Conservation (phyloP, 257 asterid species). For the Lycium ferocissimum region DNA sequence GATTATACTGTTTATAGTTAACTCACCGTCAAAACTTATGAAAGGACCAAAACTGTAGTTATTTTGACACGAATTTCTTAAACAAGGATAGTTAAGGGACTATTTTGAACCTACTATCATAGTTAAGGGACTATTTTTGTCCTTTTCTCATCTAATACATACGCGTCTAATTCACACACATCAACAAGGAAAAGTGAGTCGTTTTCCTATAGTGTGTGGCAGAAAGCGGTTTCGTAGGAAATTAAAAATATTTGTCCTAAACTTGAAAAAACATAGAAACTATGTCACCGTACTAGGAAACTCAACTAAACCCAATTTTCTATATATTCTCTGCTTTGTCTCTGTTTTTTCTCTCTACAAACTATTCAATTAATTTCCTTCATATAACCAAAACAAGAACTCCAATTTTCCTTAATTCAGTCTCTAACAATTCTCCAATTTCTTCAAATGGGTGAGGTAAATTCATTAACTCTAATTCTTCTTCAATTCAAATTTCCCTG, state of each 20-base stretch:
- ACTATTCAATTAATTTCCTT: constrained; percentile 31
- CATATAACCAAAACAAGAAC: too few relatives aligned
- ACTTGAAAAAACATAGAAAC: not conserved
- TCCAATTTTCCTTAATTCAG: too few relatives aligned
- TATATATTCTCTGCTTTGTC: constrained; percentile 57
- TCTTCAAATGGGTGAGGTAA: constrained; percentile 77
- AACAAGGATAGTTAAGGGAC: too few relatives aligned
- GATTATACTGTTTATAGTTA: too few relatives aligned
- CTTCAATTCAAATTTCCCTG: not conserved
- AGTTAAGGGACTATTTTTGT: too few relatives aligned
- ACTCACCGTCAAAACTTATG: too few relatives aligned
- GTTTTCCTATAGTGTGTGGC: too few relatives aligned
- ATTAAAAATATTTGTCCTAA: not conserved
- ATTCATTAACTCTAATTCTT: constrained; percentile 17
- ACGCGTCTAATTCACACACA: not conserved
- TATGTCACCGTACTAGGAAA: not conserved
- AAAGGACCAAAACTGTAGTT: too few relatives aligned
- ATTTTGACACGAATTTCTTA: too few relatives aligned
- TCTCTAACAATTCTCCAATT: constrained; percentile 1
- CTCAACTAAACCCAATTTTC: constrained; percentile 19
- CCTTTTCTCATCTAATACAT: too few relatives aligned
- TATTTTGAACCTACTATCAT: too few relatives aligned
- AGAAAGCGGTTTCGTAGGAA: not conserved
- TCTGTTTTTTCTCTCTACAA: constrained; percentile 45
- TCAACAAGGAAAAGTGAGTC: too few relatives aligned